Conservation (phyloP, 2,329 filamentous ascomycete species). For the Diaporthe caulivora region DNA sequence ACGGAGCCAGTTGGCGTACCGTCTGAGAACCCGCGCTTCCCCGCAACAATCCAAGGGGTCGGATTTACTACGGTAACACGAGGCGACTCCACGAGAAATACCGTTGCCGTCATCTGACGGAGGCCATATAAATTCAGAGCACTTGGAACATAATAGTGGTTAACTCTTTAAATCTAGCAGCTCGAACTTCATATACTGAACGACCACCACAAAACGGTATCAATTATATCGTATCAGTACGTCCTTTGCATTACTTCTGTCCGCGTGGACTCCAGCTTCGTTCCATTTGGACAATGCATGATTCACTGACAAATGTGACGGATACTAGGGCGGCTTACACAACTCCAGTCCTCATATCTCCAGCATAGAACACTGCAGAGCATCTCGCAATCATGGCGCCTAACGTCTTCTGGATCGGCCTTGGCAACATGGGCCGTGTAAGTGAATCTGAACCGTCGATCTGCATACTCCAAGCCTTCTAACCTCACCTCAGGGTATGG, state of each 20-base stretch:
- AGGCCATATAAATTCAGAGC: not conserved
- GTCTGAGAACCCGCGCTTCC: conserved; percentile 4
- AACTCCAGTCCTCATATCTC: not conserved
- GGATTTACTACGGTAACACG: not conserved
- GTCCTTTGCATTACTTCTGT: not conserved
- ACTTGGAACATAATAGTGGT: not conserved
- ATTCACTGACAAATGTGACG: not conserved
- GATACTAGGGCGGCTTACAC: not conserved
- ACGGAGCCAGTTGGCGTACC: not conserved
- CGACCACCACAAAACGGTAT: not conserved
- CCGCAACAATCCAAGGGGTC: conserved; percentile 15
- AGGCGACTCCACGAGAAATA: conserved; percentile 15
- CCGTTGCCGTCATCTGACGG: conserved; percentile 10
- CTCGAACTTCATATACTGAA: not conserved
- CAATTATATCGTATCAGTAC: not conserved
- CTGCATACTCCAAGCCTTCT: conserved; percentile 10
- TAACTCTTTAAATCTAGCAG: not conserved
- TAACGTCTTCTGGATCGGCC: conserved; percentile 81
- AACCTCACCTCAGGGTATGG: conserved; percentile 74
- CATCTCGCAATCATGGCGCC: conserved; percentile 60
- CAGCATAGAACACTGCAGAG: not conserved
- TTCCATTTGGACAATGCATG: no score
- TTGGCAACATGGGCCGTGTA: conserved; percentile 90
- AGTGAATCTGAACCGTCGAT: conserved; percentile 46
- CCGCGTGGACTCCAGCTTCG: not conserved